Evolutionary conservation across 257 asterid genomes (phyloP), one percentile per base, ranked within the genome.

Genomic region (Scutellaria barbata): DNA sequence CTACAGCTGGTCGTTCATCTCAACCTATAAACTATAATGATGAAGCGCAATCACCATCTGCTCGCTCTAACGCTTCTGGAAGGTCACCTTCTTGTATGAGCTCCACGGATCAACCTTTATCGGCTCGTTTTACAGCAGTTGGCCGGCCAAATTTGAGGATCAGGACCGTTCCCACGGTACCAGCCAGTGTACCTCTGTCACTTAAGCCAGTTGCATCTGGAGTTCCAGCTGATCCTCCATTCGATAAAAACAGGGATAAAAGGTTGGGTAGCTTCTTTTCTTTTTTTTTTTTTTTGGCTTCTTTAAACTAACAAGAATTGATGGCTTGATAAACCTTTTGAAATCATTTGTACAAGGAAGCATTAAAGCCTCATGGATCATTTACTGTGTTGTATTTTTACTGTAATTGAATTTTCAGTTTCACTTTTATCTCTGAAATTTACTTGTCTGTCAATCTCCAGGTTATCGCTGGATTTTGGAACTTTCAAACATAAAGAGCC

Each of bases 391-490:
- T 30, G 6, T 45, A 37, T 10, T 43, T 40, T 20, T 35, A 33
- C 45, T 40, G 7, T 60, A 12, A 40, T 7, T 66, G n/a, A 48
- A 59, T 45, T 35, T 79, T 54, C 59, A 5, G 37, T 30, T 76
- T 12, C 25, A 4, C 13, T 67, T n/a, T n/a, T 25, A 0, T 37
- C 20, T 17, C 20, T 9, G 5, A 18, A 54, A 40, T 47, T 62
- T 37, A 33, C 40, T 42, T 66, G 12, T 55, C 47, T 77, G 54
- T 72, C 63, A 41, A 61, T 64, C 48, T 66, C 42, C 87, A 94
- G 98, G 87, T 80, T 88, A 77, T 89, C 99, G 3, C 70, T 89
- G 59, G 99, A 95, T 77, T 91, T 95, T 71, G 98, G 96, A 42
- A 95, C 99, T 78, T 91, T 86, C 76, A 95, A 95, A 69, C 77